Evolutionary conservation across 305 asterid species (phyloP), one percentile per base, ranked within the genome.

Genomic region (Fraxinus latifolia): DNA sequence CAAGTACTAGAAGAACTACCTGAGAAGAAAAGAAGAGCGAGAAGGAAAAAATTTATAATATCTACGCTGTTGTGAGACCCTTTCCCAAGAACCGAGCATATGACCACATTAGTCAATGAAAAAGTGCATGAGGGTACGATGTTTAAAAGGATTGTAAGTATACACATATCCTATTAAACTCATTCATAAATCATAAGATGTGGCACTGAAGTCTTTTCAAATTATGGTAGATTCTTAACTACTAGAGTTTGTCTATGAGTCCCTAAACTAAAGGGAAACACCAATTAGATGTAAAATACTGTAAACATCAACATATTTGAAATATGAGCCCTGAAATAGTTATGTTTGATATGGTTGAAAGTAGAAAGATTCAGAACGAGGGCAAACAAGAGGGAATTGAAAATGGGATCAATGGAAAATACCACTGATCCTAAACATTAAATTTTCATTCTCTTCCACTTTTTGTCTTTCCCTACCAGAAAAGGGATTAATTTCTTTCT

Each of bases 1-100:
- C 97, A 84, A 97, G 98, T 82, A 90, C 99, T 92, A 95, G 85
- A 83, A 97, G 98, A 82, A 95, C 99, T 34, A 97, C 99, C 99
- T 97, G 89, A 21, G 80, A 67, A 74, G 7, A 55, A 50, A 79
- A 36, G 42, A 21, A 44, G 36, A 47, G 58, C 34, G 44, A 79
- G 37, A 33, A 78, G 82, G 83, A 75, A 77, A 83, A 32, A 67
- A 58, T 42, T 78, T 82, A 78, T 67, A 81, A 74, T 68, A 27
- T 67, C 21, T 17, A 78, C 67, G 32, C 39, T 76, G 32, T 77
- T 17, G 47, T 44, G 65, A 34, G 74, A 65, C 31, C 58, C 60
- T 77, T 37, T 23, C 17, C 72, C 80, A 55, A 29, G 42, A 17
- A 74, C 74, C 7, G 4, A 31, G 19, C 7, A 34, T 68, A 37